Conservation (phyloP, 2,329 filamentous ascomycete genomes). For the Cercospora brassicicola region DNA sequence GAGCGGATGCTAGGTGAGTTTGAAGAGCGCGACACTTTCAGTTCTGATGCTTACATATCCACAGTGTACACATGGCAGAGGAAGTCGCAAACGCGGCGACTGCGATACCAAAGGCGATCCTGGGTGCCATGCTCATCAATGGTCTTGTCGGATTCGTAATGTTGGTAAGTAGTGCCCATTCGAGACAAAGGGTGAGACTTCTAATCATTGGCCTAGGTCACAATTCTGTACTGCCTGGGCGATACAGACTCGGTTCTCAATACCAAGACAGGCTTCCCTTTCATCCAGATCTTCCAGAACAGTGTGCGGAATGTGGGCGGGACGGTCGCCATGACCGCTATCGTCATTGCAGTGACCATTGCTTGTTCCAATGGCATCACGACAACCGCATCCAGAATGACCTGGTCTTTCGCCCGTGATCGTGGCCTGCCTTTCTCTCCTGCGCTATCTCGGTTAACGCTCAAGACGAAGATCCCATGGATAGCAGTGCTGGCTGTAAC, state of each 20-base stretch:
- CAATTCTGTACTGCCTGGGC: conserved; percentile 48
- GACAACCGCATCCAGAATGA: conserved; percentile 46
- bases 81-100: conserved; percentile 52
- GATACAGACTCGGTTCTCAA: conserved; percentile 45
- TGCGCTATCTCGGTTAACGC: conserved; percentile 40
- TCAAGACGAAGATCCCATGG: conserved; percentile 35
- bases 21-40: not conserved
- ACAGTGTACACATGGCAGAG: conserved; percentile 50
- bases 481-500: conserved; percentile 49
- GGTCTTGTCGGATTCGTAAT: conserved; percentile 51
- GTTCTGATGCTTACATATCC: not conserved
- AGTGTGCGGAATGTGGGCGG: conserved; percentile 47
- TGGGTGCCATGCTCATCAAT: conserved; percentile 51
- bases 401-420: conserved; percentile 47
- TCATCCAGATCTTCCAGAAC: conserved; percentile 53
- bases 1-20: conserved; percentile 43
- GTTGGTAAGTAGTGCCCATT: conserved; percentile 36
- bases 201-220: conserved; percentile 20
- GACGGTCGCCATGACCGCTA: conserved; percentile 50
- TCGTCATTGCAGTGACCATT: conserved; percentile 43
- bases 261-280: conserved; percentile 50
- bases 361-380: conserved; percentile 40
- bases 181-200: not conserved
- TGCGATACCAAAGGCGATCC: conserved; percentile 52
- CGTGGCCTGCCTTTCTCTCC: conserved; percentile 43